Evolutionary conservation across 2,329 filamentous ascomycete species (phyloP).

Genomic region (Penicillium nordicum): DNA sequence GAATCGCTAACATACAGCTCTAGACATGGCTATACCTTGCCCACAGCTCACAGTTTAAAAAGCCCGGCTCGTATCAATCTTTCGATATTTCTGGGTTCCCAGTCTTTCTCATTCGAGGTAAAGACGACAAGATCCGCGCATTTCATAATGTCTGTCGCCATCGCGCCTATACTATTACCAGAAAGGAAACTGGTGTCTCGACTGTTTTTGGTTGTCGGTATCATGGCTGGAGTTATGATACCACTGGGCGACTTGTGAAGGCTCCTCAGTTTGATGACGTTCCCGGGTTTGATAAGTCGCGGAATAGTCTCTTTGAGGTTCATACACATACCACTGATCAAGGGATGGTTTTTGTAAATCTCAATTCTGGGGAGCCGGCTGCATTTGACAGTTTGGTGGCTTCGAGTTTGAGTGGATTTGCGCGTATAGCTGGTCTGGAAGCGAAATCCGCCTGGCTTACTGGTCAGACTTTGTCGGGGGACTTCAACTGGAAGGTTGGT

Average conservation of each 20-base stretch:
- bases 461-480: constrained; percentile 26
- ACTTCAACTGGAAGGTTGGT: constrained; percentile 36
- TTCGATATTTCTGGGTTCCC: constrained; percentile 57
- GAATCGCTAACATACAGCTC: neutral
- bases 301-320: constrained; percentile 53
- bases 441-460: constrained; percentile 23
- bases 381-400: constrained; percentile 1
- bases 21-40: constrained; percentile 38
- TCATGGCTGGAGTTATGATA: constrained; percentile 61
- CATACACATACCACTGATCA: constrained; percentile 21
- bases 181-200: constrained; percentile 49
- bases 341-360: constrained; percentile 31
- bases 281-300: constrained; percentile 53
- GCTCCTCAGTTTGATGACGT: constrained; percentile 58
- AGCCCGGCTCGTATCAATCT: constrained; percentile 56
- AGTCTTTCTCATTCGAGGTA: constrained; percentile 53
- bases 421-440: constrained; percentile 4
- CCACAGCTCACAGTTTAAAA: constrained; percentile 46
- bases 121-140: constrained; percentile 52
- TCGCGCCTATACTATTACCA: constrained; percentile 58
- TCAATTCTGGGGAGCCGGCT: constrained; percentile 13
- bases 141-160: constrained; percentile 64
- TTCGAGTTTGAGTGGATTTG: constrained; percentile 14
- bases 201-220: constrained; percentile 58
- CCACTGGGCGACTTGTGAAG: constrained; percentile 57